Evolutionary conservation across 306 rosid species (phyloP), one percentile per base, ranked within the genome.

Genomic region (Carpinus fangiana): DNA sequence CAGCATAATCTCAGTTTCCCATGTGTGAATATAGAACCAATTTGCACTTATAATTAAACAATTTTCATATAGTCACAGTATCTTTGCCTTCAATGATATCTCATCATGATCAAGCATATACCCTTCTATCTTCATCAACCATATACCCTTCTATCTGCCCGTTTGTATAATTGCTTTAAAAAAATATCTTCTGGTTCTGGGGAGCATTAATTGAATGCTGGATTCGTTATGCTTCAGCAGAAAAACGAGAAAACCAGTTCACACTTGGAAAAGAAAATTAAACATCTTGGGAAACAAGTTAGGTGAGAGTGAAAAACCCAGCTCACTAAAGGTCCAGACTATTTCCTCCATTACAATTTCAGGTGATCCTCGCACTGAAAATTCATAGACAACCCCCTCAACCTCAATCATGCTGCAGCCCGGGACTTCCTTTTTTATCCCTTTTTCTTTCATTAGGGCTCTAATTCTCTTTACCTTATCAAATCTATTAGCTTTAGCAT

Each of bases 391-490:
- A 43, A 82, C 75, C 53, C 97, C 93, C 73, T 89, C 73, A 75
- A 91, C 73, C 82, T 90, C 98, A 83, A 91, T 93, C 89, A 87
- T 82, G 85, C 95, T 93, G 82, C 90, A 86, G 23, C 98, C 98
- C 1, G 90, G 89, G 9, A 86, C 82, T 75, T 88, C 88, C 86
- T 89, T 91, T 74, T 76, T 84, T 17, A 90, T 79, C 72, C 89
- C 81, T 74, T 86, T 91, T 75, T 90, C 91, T 75, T 82, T 86
- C 97, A 93, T 88, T 18, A 86, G 20, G 67, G 75, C 77, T 75
- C 91, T 90, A 62, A 84, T 72, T 81, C 86, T 83, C 84, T 38
- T 91, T 60, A 84, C 86, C 21, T 85, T 90, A 43, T 77, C 87
- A 81, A 84, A 90, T 76, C 85, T 82, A 26, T 88, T 84, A 73